Evolutionary conservation across 495 filamentous ascomycete genomes (phyloP), one percentile per base, ranked within the genome.

Genomic region (Diplogelasinospora grovesii): DNA sequence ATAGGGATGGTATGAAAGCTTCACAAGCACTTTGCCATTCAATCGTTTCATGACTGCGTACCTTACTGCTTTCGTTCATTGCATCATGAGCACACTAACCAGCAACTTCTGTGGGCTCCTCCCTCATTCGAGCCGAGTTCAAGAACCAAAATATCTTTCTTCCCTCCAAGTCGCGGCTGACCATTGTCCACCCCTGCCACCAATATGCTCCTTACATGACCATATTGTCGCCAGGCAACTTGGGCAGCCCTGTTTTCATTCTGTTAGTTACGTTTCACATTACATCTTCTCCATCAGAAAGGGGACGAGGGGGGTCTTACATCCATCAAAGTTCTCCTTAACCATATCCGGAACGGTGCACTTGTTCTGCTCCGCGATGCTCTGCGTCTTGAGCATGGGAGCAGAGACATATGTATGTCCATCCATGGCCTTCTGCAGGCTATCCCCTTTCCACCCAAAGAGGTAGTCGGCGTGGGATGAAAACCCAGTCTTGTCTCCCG

Each of bases 361-460:
- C 53, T 61, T 51, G 38, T 69, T 69, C 8, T 47, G 53, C 43
- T 63, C 36, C 20, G 50, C 45, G 48, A 69, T 61, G 44, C 41
- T 58, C 57, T 65, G 64, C 13, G 57, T 49, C 57, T 56, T 51
- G 42, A 68, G 55, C 20, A 61, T 53, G 5, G 61, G 57, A 32
- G 54, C 58, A 31, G 53, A 57, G 28, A 63, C 59, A 23, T 64
- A 59, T 36, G 56, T 64, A 45, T 58, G 54, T 19, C 44, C 33
- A 40, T 67, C 59, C 62, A 67, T 67, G 7, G 64, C 62, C 10
- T 39, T 39, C 49, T 65, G 62, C 8, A 64, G 52, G 0, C 54
- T 51, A 33, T 62, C 43, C 18, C 49, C 59, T 41, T 64, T 62
- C 60, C 63, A 63, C 28, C 61, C 59, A 40, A 66, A 66, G 5